phyloP scores from a whole-genome alignment of 2,329 filamentous ascomycete genomes.

The Acrocalymma vagum region DNA sequence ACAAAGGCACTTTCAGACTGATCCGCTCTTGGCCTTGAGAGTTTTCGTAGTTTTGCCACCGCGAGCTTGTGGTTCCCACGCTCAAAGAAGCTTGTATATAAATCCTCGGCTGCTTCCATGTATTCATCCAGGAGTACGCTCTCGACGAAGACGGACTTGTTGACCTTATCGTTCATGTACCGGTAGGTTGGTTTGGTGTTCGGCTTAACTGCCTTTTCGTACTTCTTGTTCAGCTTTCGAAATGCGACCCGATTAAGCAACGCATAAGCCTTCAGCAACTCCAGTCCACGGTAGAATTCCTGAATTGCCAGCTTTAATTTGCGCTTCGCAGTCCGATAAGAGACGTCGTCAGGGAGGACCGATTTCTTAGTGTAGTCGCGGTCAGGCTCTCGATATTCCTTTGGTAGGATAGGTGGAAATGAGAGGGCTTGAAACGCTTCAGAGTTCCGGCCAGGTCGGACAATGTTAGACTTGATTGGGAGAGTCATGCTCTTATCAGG shows the following conservation, averaged over 20 bases:
- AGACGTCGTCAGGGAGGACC: constrained; percentile 65
- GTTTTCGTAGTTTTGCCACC: constrained; percentile 82
- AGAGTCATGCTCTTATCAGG: constrained; percentile 57
- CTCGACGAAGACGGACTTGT: constrained; percentile 88
- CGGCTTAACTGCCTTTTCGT: constrained; percentile 87
- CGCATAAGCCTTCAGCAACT: constrained; percentile 90
- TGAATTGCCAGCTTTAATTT: constrained; percentile 91
- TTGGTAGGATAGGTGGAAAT: constrained; percentile 51
- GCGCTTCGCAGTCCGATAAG: constrained; percentile 86
- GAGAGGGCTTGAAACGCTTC: constrained; percentile 49
- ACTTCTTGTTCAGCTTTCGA: constrained; percentile 98
- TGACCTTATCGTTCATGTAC: constrained; percentile 92
- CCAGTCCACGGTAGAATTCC: constrained; percentile 91
- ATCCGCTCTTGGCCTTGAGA: constrained; percentile 67
- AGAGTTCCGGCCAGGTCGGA: constrained; percentile 65
- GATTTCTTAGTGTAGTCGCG: constrained; percentile 54
- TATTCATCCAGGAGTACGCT: constrained; percentile 85
- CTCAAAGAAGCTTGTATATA: constrained; percentile 96
- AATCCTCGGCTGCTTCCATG: constrained; percentile 82
- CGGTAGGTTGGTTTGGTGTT: constrained; percentile 77
- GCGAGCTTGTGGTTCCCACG: constrained; percentile 92
- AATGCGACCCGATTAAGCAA: constrained; percentile 92
- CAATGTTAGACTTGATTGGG: constrained; percentile 31
- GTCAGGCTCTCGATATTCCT: constrained; percentile 37
- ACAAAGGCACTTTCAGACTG: constrained; percentile 68